Percentiles rank a stretch among this genome's conserved stretches.
phyloP scores from a whole-genome alignment of 78 protist genomes.

The Reticulomyxa filosa region DNA sequence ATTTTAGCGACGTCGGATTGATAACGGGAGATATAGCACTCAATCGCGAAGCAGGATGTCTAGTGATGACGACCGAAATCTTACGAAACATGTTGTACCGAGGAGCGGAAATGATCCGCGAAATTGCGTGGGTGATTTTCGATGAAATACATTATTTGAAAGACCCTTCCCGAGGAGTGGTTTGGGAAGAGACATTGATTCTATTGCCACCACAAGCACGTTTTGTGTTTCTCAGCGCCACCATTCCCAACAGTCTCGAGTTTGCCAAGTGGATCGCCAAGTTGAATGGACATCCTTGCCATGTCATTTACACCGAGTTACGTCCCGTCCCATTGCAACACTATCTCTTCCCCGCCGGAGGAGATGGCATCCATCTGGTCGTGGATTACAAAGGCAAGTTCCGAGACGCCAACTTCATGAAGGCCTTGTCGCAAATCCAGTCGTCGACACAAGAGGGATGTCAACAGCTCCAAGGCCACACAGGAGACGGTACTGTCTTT shows the following conservation, averaged over 20 bases:
- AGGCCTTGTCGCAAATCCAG: constrained; percentile 25
- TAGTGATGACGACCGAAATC: constrained; percentile 55
- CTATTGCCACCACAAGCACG: constrained; percentile 35
- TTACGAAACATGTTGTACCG: constrained; percentile 84
- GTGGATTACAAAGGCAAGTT: neutral
- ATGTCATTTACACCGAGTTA: constrained; percentile 52
- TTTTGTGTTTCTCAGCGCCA: constrained; percentile 67
- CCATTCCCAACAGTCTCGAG: constrained; percentile 61
- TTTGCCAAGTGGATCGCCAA: constrained; percentile 56
- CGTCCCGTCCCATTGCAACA: constrained; percentile 82
- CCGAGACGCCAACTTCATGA: neutral
- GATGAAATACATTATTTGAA: constrained; percentile 77
- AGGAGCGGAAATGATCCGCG: constrained; percentile 64
- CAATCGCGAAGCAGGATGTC: constrained; percentile 22
- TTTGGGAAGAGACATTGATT: constrained; percentile 74
- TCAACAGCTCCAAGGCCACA: neutral
- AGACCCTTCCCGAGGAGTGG: constrained; percentile 61
- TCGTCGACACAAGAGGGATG: constrained; percentile 10
- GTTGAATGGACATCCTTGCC: constrained; percentile 27
- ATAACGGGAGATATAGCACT: constrained; percentile 72
- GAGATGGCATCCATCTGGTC: neutral
- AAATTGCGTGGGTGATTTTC: constrained; percentile 57
- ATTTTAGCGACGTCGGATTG: constrained; percentile 30
- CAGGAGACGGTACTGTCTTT: too few relatives aligned
- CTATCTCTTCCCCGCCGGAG: constrained; percentile 10